Conservation (phyloP, 2,329 filamentous ascomycete species). For the Fusarium mundagurra region DNA sequence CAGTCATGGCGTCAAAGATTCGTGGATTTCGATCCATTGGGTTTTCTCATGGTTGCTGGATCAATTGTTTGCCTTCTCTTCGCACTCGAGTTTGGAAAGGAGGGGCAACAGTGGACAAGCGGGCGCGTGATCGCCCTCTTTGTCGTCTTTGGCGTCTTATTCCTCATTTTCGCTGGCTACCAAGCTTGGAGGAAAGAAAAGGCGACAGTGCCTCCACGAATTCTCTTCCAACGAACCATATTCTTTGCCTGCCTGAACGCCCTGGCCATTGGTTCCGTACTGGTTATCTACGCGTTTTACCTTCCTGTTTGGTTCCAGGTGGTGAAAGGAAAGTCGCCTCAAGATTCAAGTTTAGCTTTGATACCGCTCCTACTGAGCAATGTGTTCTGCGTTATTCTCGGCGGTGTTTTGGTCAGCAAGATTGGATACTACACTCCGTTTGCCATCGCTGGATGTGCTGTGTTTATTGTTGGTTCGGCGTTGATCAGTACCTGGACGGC, state of each 20-base stretch:
- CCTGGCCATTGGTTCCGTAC: neutral
- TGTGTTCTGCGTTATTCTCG: slow-evolving; percentile 5
- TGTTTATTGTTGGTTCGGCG: neutral
- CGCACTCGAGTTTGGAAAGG: slow-evolving; percentile 15
- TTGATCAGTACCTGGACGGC: slow-evolving; percentile 16
- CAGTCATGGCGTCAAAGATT: slow-evolving; percentile 11
- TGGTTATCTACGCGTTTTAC: slow-evolving; percentile 16
- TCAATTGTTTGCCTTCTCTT: slow-evolving; percentile 13
- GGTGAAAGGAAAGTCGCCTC: neutral
- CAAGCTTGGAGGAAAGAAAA: slow-evolving; percentile 17
- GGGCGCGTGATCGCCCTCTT: neutral
- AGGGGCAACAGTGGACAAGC: neutral
- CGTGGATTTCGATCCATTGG: slow-evolving; percentile 7
- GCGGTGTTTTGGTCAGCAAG: slow-evolving; percentile 7
- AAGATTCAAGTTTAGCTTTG: slow-evolving; percentile 11
- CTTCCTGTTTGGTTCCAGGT: slow-evolving; percentile 25
- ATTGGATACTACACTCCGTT: slow-evolving; percentile 16
- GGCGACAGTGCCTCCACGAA: neutral
- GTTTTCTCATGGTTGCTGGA: slow-evolving; percentile 12
- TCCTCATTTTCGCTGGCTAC: neutral
- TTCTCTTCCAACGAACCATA: neutral
- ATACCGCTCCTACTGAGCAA: neutral
- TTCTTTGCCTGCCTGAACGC: neutral
- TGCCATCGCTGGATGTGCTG: neutral
- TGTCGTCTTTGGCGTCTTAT: neutral